phyloP scores from a whole-genome alignment of 2,329 filamentous ascomycete species.

The Pezicula neosporulosa region DNA sequence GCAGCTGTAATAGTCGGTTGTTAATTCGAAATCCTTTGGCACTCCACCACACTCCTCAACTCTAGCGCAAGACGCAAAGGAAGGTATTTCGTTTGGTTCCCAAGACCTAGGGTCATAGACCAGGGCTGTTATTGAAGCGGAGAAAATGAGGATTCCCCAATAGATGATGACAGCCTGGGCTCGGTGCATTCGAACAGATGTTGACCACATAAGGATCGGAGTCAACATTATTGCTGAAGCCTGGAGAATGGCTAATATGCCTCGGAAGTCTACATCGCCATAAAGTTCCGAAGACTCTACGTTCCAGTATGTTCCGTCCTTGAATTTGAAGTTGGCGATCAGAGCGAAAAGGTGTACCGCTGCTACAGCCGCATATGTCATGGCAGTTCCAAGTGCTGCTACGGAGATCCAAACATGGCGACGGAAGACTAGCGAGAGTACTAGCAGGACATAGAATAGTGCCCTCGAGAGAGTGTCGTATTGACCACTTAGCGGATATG shows the following conservation, averaged over 20 bases:
- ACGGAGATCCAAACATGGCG: slow-evolving; percentile 6
- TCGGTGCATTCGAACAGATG: slow-evolving; percentile 3
- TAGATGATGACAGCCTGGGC: slow-evolving; percentile 7
- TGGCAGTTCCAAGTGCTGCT: slow-evolving; percentile 6
- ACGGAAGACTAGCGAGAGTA: slow-evolving; percentile 8
- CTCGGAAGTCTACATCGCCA: slow-evolving; percentile 1
- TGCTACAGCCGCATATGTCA: slow-evolving; percentile 4
- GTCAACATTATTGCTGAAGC: slow-evolving; percentile 9
- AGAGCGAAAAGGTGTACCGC: slow-evolving; percentile 7
- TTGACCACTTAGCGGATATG: slow-evolving; percentile 7
- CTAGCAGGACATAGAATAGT: slow-evolving; percentile 6
- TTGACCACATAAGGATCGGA: slow-evolving; percentile 8
- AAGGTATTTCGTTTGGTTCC: no score
- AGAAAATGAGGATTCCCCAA: slow-evolving; percentile 5
- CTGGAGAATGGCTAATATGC: slow-evolving; percentile 7
- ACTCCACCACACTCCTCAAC: no score
- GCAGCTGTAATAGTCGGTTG: background rate
- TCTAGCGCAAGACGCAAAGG: no score
- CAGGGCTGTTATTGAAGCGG: background rate
- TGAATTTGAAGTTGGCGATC: background rate
- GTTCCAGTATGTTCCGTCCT: background rate
- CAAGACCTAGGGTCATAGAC: no score
- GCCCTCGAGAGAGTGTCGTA: slow-evolving; percentile 6
- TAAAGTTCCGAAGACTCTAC: background rate
- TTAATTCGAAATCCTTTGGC: no score